Conservation (phyloP, 169 alveolate genomes). For the Blepharisma undulans region DNA sequence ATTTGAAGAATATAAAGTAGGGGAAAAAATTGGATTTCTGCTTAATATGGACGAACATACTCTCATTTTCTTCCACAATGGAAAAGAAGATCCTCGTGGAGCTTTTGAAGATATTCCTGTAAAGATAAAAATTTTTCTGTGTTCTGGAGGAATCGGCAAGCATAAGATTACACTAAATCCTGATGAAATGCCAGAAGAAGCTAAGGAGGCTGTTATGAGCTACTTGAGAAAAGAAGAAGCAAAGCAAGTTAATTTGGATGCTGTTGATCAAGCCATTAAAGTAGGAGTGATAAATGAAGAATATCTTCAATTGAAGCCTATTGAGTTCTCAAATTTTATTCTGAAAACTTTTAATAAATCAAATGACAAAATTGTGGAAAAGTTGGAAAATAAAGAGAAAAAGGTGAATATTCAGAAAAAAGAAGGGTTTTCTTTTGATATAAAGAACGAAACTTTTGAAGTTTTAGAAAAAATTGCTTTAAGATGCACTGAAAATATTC, state of each 20-base stretch:
- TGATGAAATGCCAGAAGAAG: too few species aligned
- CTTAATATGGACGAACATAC: background rate
- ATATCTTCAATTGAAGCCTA: background rate
- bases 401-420: too few species aligned
- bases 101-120: background rate
- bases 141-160: too few species aligned
- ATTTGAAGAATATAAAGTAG: background rate
- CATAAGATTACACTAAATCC: too few species aligned
- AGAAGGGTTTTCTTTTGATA: too few species aligned
- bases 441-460: too few species aligned
- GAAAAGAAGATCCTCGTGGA: background rate
- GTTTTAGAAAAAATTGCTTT: background rate
- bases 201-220: too few species aligned
- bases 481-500: background rate
- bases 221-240: too few species aligned
- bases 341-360: background rate
- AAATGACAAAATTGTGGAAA: background rate
- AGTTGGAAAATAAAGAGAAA: background rate
- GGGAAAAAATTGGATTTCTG: conserved; percentile 16
- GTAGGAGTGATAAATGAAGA: background rate
- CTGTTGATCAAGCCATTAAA: background rate
- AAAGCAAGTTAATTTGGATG: background rate
- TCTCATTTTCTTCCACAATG: background rate
- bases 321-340: background rate
- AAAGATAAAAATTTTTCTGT: too few species aligned